A percentile compares a stretch with the other conserved stretches of the same genome.
These are phyloP conservation scores for Voacanga thouarsii DNA, from an alignment of 257 asterid species.

Conservation along the genomic window DNA sequence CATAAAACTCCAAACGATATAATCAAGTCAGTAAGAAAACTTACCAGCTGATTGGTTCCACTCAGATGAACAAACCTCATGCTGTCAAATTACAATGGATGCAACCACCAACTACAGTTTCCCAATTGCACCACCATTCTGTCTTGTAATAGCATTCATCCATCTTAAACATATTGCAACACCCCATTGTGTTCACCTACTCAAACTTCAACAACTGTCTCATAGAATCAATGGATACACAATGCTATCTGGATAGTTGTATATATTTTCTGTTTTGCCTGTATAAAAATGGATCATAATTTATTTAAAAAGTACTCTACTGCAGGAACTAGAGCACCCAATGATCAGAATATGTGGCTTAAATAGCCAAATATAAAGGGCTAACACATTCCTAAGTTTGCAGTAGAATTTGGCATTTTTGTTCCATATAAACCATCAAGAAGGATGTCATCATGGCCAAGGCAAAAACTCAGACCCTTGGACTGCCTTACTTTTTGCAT, in stretches of 20 bases:
- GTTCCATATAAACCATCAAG: not conserved
- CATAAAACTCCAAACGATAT: not conserved
- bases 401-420: not conserved
- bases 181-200: not conserved
- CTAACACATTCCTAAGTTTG: not conserved
- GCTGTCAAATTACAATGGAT: not conserved
- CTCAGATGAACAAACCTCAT: not conserved
- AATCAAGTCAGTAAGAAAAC: not conserved
- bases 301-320: not conserved
- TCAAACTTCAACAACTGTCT: not conserved
- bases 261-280: not conserved
- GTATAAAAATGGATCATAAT: not conserved
- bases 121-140: not conserved
- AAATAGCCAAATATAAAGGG: not conserved
- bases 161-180: not conserved
- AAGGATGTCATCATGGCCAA: not conserved
- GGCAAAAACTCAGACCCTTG: not conserved
- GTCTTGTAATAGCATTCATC: not conserved
- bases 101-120: not conserved
- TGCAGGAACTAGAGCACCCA: not conserved
- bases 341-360: not conserved
- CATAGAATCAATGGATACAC: not conserved
- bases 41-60: not conserved
- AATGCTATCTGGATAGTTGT: too few relatives aligned
- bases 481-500: not conserved